Base-by-base conservation (phyloP, 495 filamentous ascomycete genomes). In the Aspergillus biplanus region DNA sequence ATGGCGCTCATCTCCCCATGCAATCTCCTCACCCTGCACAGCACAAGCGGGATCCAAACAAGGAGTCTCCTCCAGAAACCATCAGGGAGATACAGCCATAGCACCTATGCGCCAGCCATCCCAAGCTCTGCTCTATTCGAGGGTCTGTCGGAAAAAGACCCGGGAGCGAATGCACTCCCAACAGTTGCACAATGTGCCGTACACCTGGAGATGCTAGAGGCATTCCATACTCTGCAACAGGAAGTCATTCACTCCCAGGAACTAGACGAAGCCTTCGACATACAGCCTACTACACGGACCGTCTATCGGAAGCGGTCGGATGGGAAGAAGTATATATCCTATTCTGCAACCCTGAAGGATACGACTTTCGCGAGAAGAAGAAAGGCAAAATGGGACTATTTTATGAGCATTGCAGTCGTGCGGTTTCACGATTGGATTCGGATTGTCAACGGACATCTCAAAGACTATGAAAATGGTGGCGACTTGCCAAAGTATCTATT, bases 1-100 rank as follows among this genome's bases (percentile, higher is more conserved):
- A 62, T 62, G 59, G 52, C 59, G 3, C 59, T 62, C 31, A 37
- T 49, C 7, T 62, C 52, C 31, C 52, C 59, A 8, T 6, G 7
- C 11, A 62, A 56, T 15, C 59, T 62, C 2, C 31, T 49, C 15
- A 37, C 15, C 18, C 59, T 62, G 7, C 59, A 62, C 39, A 15
- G 4, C n/a, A 32, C 33, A 1, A 31, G 39, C 15, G 35, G 13
- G 11, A 27, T 21, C 0, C 27, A 37, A 32, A 56, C 16, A 16
- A 9, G 5, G 4, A 33, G 1, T 12, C 59, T 62, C 0, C 5
- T 8, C 5, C 5, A 3, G 12, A 15, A 37, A 2, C 44, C 59
- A 2, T 37, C 12, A 16, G 15, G 1, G 7, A 35, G 39, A 56
- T 62, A 62, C 13, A 0, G 18, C 4, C 35, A 59, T 50, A 44